Evolutionary conservation across 2,329 filamentous ascomycete genomes (phyloP), one percentile per base, ranked within the genome.

Genomic region (Triangularia verruculosa): DNA sequence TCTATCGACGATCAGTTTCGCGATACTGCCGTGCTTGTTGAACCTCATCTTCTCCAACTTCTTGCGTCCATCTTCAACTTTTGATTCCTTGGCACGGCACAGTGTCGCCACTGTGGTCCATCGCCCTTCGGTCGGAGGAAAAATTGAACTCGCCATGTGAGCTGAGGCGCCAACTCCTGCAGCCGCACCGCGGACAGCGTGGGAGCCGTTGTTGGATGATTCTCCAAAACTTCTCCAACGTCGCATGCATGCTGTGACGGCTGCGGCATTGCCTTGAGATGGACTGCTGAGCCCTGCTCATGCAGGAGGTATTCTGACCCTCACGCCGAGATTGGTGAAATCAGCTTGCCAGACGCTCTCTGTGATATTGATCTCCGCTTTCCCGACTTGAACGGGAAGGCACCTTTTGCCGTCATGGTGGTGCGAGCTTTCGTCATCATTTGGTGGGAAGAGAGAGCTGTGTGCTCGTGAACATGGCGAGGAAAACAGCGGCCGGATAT

Each of bases 91-190:
- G 39, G 39, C 39, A 47, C 5, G 17, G 39, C 39, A 47, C 39
- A 47, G 39, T 34, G 53, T 39, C 59, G n/a, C 47, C 51, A 68
- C 69, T 62, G 65, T 64, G 8, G 8, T 20, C 59, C n/a, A 30
- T 64, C 57, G 69, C 68, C 66, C 51, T 66, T 60, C 28, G 51
- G 27, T 24, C 51, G 54, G 52, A 65, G 20, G 47, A 59, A 67
- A 69, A 70, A 54, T 64, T 67, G 65, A 56, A 67, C 65, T 67
- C 61, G 62, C 65, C 70, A 69, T 70, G 70, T 67, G 69, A 68
- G 67, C 67, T 67, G 64, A 67, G 51, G 58, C 58, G 27, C 39
- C 30, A 28, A 53, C 32, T 56, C 28, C 57, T 43, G n/a, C 51
- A 32, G 57, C n/a, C n/a, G n/a, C n/a, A n/a, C n/a, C n/a, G 47